Evolutionary conservation across 352 stramenopile species (phyloP), one percentile per base, ranked within the genome.

Genomic region (Phytophthora rubi): DNA sequence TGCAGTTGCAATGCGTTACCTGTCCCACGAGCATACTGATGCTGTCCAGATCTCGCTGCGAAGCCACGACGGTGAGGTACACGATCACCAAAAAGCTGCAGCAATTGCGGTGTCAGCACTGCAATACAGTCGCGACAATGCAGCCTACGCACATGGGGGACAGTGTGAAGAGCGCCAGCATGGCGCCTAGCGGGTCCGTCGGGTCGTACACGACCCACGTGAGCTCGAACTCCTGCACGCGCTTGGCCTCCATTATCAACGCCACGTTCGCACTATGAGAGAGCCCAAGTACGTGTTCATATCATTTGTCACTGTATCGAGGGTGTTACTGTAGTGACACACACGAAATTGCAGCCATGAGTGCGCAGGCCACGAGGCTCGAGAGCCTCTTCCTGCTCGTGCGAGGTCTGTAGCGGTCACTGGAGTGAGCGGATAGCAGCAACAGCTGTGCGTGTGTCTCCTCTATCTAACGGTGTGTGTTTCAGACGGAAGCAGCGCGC

Each of bases 191-290:
- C 8, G 86, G 84, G 54, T 96, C 89, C 21, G 67, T 69, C 6
- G 82, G 80, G 59, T 96, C 85, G 67, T 96, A 96, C 28, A 92
- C 81, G 49, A 96, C 89, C 86, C 86, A 94, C 47, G 87, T 94
- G 73, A 89, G 83, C 79, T 93, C 83, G 61, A 94, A 93, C 59
- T 86, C 81, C 65, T 91, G 81, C 35, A 91, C 68, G 63, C 65
- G 53, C 54, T 69, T 71, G 28, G 42, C 65, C 2, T 63, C 62
- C 61, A 70, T 71, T 32, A 15, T 39, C 16, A 45, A 6, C 37
- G 37, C 37, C 59, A 45, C 23, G 45, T 56, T 62, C 37, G 16
- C 37, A 45, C 37, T 45, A 45, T 45, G 13, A 18, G 37, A 30
- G 28, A 30, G 5, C 13, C 37, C 13, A 45, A 45, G 2, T n/a